These are phyloP conservation scores for Chrysopogon serrulatus DNA, from an alignment of 176 grass and related monocot genomes.

Conservation along the genomic window DNA sequence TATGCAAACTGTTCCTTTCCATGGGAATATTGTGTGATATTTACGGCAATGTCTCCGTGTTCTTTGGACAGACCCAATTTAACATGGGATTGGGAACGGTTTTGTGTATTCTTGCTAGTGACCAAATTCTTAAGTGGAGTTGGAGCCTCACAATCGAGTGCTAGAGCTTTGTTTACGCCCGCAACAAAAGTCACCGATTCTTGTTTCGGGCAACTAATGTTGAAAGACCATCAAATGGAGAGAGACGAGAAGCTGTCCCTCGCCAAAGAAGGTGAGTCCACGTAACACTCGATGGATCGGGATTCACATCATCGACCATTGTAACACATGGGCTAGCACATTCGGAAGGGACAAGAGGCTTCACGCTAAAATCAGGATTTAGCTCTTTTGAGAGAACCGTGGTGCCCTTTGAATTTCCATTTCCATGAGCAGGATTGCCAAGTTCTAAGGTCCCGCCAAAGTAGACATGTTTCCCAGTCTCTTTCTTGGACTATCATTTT, in stretches of 20 bases:
- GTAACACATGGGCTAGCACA: slow-evolving; percentile 6
- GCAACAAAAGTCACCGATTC: neutral
- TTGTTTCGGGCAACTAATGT: neutral
- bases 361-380: slow-evolving; percentile 2
- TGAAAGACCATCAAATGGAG: slow-evolving; percentile 28
- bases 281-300: slow-evolving; percentile 46
- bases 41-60: slow-evolving; percentile 17
- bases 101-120: slow-evolving; percentile 8
- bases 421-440: neutral
- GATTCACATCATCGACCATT: slow-evolving; percentile 27
- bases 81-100: neutral
- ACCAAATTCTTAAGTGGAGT: slow-evolving; percentile 7
- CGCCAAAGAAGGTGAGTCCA: slow-evolving; percentile 58
- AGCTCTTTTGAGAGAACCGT: slow-evolving; percentile 10
- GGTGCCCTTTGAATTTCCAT: neutral
- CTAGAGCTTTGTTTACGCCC: neutral
- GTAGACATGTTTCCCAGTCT: neutral
- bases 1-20: slow-evolving; percentile 12
- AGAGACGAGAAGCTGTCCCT: slow-evolving; percentile 30
- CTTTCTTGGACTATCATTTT: slow-evolving; percentile 15
- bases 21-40: neutral
- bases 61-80: slow-evolving; percentile 5
- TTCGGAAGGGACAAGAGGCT: slow-evolving; percentile 16
- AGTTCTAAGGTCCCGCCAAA: neutral
- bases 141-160: neutral